Conservation (phyloP, 1,284 basidiomycete species). For the Bondarzewia mesenterica region DNA sequence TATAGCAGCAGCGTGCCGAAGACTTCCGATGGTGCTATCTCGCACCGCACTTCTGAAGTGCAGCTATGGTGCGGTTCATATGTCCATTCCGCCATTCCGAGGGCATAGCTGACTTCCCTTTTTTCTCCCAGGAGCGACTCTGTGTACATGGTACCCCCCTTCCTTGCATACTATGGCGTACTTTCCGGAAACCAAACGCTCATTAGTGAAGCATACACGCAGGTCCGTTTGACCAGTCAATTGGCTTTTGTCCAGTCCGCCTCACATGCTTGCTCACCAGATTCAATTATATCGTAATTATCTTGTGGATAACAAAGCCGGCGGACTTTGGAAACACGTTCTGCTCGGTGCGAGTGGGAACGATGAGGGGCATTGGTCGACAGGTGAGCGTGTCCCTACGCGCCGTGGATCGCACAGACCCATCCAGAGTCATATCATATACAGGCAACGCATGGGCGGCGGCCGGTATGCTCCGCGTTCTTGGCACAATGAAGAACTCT, state of each 20-base stretch:
- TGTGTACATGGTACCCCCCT: constrained; percentile 88
- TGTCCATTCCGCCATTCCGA: not conserved
- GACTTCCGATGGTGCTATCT: constrained; percentile 72
- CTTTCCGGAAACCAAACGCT: constrained; percentile 60
- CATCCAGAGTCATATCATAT: not conserved
- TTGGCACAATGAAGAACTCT: constrained; percentile 65
- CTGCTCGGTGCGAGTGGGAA: constrained; percentile 36
- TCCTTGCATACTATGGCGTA: constrained; percentile 84
- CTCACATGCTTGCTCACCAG: constrained; percentile 22
- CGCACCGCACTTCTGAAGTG: constrained; percentile 59
- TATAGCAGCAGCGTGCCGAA: constrained; percentile 50
- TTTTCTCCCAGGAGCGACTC: constrained; percentile 55
- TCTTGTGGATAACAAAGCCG: constrained; percentile 38
- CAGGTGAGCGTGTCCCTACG: constrained; percentile 53
- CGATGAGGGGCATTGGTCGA: constrained; percentile 67
- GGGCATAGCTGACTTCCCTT: not conserved
- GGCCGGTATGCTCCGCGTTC: constrained; percentile 78
- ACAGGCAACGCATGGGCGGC: constrained; percentile 82
- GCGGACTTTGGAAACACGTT: constrained; percentile 67
- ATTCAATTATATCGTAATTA: constrained; percentile 69
- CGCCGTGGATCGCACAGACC: not conserved
- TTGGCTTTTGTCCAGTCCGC: not conserved
- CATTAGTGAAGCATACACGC: constrained; percentile 65
- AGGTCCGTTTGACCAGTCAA: constrained; percentile 4
- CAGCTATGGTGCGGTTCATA: constrained; percentile 55